A percentile compares a stretch with the other conserved stretches of the same genome.
phyloP scores from a whole-genome alignment of 768 basidiomycete genomes.

The Candolleomyces efflorescens region DNA sequence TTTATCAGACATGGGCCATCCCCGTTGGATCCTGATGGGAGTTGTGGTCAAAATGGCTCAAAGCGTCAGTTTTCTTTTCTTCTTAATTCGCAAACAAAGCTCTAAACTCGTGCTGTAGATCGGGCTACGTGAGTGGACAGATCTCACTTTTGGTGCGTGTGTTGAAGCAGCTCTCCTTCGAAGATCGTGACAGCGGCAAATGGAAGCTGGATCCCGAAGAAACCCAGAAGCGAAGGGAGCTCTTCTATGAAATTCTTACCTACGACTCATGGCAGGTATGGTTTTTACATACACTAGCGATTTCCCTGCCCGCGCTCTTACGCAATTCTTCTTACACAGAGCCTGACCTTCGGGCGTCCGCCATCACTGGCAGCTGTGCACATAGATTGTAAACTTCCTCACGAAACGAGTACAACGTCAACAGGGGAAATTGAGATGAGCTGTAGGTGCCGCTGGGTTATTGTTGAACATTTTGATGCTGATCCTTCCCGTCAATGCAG shows the following conservation, averaged over 20 bases:
- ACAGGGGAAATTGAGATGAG: constrained; percentile 56
- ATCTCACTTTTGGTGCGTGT: constrained; percentile 2
- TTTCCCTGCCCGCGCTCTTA: not conserved
- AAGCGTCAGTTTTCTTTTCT: constrained; percentile 41
- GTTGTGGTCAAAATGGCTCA: constrained; percentile 67
- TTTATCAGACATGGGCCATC: constrained; percentile 47
- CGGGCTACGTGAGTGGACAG: constrained; percentile 55
- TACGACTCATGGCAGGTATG: constrained; percentile 71
- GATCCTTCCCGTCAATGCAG: constrained; percentile 25
- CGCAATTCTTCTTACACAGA: constrained; percentile 32
- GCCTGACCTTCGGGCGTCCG: constrained; percentile 67
- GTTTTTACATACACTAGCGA: constrained; percentile 3
- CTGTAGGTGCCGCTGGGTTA: constrained; percentile 37
- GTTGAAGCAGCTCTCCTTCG: constrained; percentile 3
- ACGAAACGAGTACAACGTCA: constrained; percentile 38
- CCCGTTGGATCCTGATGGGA: constrained; percentile 69
- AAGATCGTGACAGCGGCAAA: constrained; percentile 65
- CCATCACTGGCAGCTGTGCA: constrained; percentile 58
- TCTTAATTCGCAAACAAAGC: constrained; percentile 18
- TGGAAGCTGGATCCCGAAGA: constrained; percentile 58
- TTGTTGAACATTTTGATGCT: constrained; percentile 2
- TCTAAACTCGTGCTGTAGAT: constrained; percentile 33
- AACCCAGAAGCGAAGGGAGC: constrained; percentile 51
- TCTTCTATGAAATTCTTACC: constrained; percentile 63
- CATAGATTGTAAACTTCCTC: constrained; percentile 51